phyloP scores from a whole-genome alignment of 805 yeast genomes.

The Candida ulmi region DNA sequence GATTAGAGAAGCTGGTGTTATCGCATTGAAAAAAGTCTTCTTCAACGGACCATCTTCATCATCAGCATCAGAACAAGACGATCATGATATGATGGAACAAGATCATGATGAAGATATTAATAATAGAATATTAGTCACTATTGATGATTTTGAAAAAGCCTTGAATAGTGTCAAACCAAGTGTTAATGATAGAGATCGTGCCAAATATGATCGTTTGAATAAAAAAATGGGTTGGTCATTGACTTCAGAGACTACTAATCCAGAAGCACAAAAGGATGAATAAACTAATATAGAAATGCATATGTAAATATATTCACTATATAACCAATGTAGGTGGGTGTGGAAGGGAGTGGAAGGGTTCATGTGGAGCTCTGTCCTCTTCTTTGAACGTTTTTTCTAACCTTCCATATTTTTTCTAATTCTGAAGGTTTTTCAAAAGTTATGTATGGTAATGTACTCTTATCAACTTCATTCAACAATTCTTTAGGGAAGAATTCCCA shows the following conservation, averaged over 20 bases:
- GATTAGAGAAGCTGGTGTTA: constrained; percentile 90
- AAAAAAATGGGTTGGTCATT: constrained; percentile 71
- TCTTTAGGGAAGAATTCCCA: constrained; percentile 37
- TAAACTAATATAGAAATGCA: neutral
- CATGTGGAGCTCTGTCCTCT: constrained; percentile 27
- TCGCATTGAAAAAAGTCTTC: constrained; percentile 73
- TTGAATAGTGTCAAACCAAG: constrained; percentile 77
- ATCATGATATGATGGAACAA: constrained; percentile 41
- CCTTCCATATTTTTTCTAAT: constrained; percentile 53
- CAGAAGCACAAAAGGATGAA: constrained; percentile 1
- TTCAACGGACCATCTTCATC: constrained; percentile 45
- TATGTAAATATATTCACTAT: too few relatives aligned
- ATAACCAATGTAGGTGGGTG: too few relatives aligned
- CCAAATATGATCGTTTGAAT: constrained; percentile 68
- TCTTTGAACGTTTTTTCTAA: constrained; percentile 50
- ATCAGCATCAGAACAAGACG: constrained; percentile 33
- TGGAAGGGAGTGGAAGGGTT: too few relatives aligned
- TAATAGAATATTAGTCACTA: constrained; percentile 47
- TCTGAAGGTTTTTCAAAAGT: constrained; percentile 30
- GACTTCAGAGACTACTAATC: constrained; percentile 26
- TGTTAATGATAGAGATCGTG: constrained; percentile 80
- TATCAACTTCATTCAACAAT: constrained; percentile 13
- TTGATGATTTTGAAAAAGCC: constrained; percentile 65
- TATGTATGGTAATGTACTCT: constrained; percentile 38
- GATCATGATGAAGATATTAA: constrained; percentile 34